Evolutionary conservation across 2,329 filamentous ascomycete genomes (phyloP), one percentile per base, ranked within the genome.

Genomic region (Tolypocladium sp.): DNA sequence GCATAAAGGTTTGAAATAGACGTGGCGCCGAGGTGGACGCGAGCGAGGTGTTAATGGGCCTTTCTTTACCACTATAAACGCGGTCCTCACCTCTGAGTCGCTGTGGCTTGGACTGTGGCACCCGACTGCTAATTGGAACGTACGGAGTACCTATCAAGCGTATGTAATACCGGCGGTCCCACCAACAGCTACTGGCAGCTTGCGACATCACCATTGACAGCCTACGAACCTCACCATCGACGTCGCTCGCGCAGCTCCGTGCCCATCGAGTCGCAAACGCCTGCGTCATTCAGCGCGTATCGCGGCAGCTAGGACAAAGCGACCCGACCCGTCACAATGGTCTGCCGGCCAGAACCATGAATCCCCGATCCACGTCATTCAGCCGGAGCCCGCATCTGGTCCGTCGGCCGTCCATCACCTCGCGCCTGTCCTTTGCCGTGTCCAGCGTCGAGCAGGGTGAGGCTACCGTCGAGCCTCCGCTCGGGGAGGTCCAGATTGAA

Each of bases 401-500:
- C 68, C 77, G 76, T 61, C 79, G 83, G 68, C 74, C 82, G 49
- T 87, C 86, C 62, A 78, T 88, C 70, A 78, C 76, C 71, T 86
- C 84, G 64, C 82, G 89, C 61, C 77, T 91, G 56, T 86, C 87
- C 52, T 88, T 87, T 61, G 84, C 85, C 41, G 79, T 90, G 59
- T 88, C 86, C 58, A 82, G 76, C 62, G 81, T 79, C 61, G 88
- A 91, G 71, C 80, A 80, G 63, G 86, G 85, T 62, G 82, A 87
- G 61, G 76, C 79, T 61, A 75, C 76, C 61, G 76, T 76, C 61
- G 76, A 78, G 55, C 75, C 78, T 41, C 73, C 71, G 13, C 79
- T 79, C 35, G 84, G 81, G 58, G 84, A 90, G 68, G 83, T 87
- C 62, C 85, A 88, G 63, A 91, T 96, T 65, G 89, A 92, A 62